Evolutionary conservation across 139 green algal species (phyloP).

Genomic region (Chlorella sp.): DNA sequence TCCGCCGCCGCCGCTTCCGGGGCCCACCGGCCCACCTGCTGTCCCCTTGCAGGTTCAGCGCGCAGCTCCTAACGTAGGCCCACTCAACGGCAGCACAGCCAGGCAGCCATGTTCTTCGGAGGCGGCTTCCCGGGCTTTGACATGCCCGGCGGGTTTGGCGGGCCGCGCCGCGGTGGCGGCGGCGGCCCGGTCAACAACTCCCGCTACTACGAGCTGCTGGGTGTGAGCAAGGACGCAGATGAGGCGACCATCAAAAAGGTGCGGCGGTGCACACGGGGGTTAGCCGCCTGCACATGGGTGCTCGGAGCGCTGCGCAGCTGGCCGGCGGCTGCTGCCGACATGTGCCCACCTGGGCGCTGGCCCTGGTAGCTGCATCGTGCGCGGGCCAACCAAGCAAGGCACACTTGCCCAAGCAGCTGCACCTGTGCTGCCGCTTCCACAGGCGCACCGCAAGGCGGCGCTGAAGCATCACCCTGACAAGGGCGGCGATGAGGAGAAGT

Average conservation of each 20-base stretch:
- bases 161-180: conserved; percentile 10
- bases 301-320: no score
- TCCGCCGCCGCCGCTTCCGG: background rate
- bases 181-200: conserved; percentile 51
- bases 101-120: conserved; percentile 55
- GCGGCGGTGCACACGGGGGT: no score
- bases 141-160: conserved; percentile 53
- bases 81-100: background rate
- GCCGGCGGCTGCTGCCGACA: no score
- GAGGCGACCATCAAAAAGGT: conserved; percentile 90
- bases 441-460: conserved; percentile 73
- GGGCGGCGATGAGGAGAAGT: conserved; percentile 93
- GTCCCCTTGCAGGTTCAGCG: background rate
- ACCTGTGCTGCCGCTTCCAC: no score
- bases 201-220: conserved; percentile 94
- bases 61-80: background rate
- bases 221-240: conserved; percentile 79
- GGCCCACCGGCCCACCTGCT: background rate
- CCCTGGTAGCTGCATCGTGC: no score
- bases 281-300: no score
- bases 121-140: conserved; percentile 48
- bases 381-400: no score
- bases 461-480: conserved; percentile 93
- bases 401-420: background rate
- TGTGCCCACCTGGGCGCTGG: no score